A percentile compares a stretch with the other conserved stretches of the same genome.
Evolutionary conservation across 2,329 filamentous ascomycete genomes (phyloP).

Genomic region (Arthrinium phaeospermum): DNA sequence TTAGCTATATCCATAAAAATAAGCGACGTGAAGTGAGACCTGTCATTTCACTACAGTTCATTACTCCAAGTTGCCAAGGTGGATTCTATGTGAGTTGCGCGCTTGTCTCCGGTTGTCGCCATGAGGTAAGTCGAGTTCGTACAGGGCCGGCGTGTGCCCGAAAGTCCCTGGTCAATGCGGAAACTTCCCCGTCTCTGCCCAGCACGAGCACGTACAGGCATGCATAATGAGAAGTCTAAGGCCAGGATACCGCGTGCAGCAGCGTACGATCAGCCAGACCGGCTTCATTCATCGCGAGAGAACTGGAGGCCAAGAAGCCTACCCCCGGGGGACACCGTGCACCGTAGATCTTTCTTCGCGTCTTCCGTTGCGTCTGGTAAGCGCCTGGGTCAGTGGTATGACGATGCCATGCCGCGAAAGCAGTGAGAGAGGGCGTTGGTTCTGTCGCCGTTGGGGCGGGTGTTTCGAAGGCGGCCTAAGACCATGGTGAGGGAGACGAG

Average conservation of each 20-base stretch:
- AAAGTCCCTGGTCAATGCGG: neutral
- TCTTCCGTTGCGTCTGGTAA: constrained; percentile 2
- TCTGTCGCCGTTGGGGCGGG: constrained; percentile 6
- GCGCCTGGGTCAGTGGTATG: neutral
- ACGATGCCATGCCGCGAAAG: neutral
- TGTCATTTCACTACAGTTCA: neutral
- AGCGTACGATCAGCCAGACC: neutral
- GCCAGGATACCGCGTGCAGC: neutral
- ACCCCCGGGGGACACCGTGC: neutral
- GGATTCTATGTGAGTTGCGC: neutral
- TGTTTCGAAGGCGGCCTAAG: constrained; percentile 2
- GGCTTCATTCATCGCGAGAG: neutral
- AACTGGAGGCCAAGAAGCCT: neutral
- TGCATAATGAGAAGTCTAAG: neutral
- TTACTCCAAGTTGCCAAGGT: neutral
- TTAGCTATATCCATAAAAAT: neutral
- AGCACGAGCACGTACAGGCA: neutral
- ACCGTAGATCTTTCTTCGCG: neutral
- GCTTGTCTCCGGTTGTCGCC: neutral
- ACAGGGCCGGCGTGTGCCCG: neutral
- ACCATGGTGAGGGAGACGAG: neutral
- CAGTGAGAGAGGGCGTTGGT: neutral
- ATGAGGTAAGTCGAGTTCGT: neutral
- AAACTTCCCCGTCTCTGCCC: neutral
- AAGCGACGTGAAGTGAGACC: neutral